These are phyloP conservation scores for Misopates orontium DNA, from an alignment of 257 asterid species.

Conservation along the genomic window DNA sequence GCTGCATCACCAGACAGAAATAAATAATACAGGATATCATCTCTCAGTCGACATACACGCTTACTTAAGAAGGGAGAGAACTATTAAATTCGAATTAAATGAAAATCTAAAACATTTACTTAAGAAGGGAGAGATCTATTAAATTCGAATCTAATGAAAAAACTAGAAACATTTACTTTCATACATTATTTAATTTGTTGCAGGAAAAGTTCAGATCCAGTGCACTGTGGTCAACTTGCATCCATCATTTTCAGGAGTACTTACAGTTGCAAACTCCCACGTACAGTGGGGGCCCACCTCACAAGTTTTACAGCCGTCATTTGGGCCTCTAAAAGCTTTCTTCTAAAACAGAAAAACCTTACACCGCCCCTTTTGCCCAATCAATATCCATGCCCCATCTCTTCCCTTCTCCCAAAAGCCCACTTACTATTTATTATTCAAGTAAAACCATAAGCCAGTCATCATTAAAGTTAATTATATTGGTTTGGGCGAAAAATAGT, in stretches of 20 bases:
- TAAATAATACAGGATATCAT: too few relatives aligned
- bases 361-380: not conserved
- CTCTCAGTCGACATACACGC: too few relatives aligned
- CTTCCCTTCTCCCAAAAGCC: not conserved
- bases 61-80: too few relatives aligned
- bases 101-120: too few relatives aligned
- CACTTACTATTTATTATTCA: not conserved
- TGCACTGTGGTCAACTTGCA: not conserved
- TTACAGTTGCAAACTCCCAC: constrained; percentile 8
- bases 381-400: not conserved
- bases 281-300: constrained; percentile 15
- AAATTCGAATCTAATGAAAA: too few relatives aligned
- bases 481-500: too few relatives aligned
- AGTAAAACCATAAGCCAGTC: too few relatives aligned
- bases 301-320: not conserved
- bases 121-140: too few relatives aligned
- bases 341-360: not conserved
- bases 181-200: not conserved
- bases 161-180: too few relatives aligned
- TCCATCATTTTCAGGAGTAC: not conserved
- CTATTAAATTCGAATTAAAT: too few relatives aligned
- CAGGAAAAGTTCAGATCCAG: not conserved
- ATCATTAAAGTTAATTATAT: too few relatives aligned
- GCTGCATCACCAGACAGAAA: too few relatives aligned
- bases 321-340: not conserved